Percentiles rank a stretch among this genome's conserved stretches.
Conservation (phyloP, 169 alveolate species). For the Plasmodium reichenowi region DNA sequence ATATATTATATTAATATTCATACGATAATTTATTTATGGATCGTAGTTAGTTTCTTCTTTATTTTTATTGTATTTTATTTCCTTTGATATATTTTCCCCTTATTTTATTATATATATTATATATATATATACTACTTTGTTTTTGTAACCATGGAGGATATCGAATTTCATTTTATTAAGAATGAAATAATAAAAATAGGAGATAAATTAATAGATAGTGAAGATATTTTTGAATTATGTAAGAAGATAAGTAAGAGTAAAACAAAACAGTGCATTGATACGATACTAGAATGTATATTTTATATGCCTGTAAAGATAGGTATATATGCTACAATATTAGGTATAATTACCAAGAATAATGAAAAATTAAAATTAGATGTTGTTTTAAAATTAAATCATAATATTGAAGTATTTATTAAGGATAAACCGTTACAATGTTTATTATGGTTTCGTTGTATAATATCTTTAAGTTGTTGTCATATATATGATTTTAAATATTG, state of each 20-base stretch:
- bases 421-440: constrained; percentile 43
- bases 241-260: constrained; percentile 46
- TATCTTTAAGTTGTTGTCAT: constrained; percentile 63
- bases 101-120: background rate
- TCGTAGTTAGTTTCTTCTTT: too few relatives aligned
- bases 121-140: background rate
- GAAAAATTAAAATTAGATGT: constrained; percentile 52
- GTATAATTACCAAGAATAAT: constrained; percentile 64
- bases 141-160: constrained; percentile 53
- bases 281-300: constrained; percentile 65
- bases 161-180: constrained; percentile 63
- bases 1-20: too few relatives aligned
- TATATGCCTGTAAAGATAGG: constrained; percentile 76
- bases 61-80: too few relatives aligned
- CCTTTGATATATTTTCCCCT: background rate
- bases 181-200: constrained; percentile 75
- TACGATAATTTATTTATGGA: too few relatives aligned
- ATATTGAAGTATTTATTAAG: constrained; percentile 68
- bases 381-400: constrained; percentile 69
- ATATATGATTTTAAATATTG: constrained; percentile 53
- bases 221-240: constrained; percentile 72
- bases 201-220: constrained; percentile 75
- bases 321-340: constrained; percentile 72
- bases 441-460: constrained; percentile 72
- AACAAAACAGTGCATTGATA: constrained; percentile 56